These are phyloP conservation scores for Neurospora intermedia DNA, from an alignment of 495 filamentous ascomycete species.

Conservation along the genomic window DNA sequence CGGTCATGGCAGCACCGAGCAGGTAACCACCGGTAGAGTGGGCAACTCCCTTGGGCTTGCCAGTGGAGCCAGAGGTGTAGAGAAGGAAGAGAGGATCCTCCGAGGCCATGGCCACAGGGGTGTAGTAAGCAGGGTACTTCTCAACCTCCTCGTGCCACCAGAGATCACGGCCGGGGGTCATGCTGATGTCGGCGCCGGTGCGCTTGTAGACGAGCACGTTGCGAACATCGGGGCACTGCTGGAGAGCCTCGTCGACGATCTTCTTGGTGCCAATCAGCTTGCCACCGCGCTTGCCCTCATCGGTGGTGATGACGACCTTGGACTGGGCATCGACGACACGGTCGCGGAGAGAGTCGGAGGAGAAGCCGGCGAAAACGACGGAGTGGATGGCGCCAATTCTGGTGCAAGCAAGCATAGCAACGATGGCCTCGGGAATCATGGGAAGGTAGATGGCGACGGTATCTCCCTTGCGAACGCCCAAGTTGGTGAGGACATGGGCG, in stretches of 20 bases:
- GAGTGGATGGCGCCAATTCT: slow-evolving; percentile 97
- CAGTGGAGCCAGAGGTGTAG: slow-evolving; percentile 95
- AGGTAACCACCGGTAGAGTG: slow-evolving; percentile 95
- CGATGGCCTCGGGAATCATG: slow-evolving; percentile 94
- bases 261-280: slow-evolving; percentile 98
- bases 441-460: slow-evolving; percentile 95
- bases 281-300: slow-evolving; percentile 95
- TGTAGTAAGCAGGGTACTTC: slow-evolving; percentile 85
- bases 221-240: slow-evolving; percentile 86
- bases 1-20: slow-evolving; percentile 81
- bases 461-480: slow-evolving; percentile 96
- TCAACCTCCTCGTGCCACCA: slow-evolving; percentile 99
- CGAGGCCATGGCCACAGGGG: slow-evolving; percentile 76
- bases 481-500: slow-evolving; percentile 76
- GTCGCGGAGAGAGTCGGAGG: slow-evolving; percentile 90
- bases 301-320: slow-evolving; percentile 89
- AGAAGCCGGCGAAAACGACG: slow-evolving; percentile 98
- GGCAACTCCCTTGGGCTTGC: slow-evolving; percentile 98
- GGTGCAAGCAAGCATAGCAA: slow-evolving; percentile 82
- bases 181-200: slow-evolving; percentile 85
- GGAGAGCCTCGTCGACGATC: slow-evolving; percentile 96
- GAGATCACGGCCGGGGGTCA: slow-evolving; percentile 76
- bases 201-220: slow-evolving; percentile 89
- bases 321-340: slow-evolving; percentile 85
- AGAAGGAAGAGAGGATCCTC: slow-evolving; percentile 97